Evolutionary conservation across 495 filamentous ascomycete genomes (phyloP).

Genomic region (Bacidia gigantensis): DNA sequence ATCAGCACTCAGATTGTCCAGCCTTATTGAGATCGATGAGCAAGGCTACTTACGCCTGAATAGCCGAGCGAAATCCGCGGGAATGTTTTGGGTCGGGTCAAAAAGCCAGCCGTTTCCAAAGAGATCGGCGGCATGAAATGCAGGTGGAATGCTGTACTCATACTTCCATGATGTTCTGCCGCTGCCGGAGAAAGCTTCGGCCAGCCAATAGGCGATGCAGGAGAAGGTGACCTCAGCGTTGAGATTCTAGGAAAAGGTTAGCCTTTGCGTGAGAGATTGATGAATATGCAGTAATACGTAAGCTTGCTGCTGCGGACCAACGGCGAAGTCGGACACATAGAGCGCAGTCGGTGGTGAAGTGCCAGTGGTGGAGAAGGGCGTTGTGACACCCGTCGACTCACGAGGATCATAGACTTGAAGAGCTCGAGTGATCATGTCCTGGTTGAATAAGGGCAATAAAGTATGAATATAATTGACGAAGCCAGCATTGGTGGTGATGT

Average conservation of each 20-base stretch:
- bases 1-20: slow-evolving; percentile 26
- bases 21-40: slow-evolving; percentile 18
- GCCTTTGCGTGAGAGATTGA: slow-evolving; percentile 46
- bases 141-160: no score
- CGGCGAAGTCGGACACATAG: slow-evolving; percentile 33
- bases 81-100: no score
- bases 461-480: slow-evolving; percentile 30
- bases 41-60: no score
- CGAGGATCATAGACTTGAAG: slow-evolving; percentile 30
- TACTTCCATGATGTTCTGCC: no score
- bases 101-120: no score
- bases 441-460: slow-evolving; percentile 36
- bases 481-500: slow-evolving; percentile 29
- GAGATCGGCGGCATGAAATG: no score
- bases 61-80: no score
- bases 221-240: no score
- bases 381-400: slow-evolving; percentile 14
- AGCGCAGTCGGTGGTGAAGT: slow-evolving; percentile 31
- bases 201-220: no score
- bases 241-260: slow-evolving; percentile 48
- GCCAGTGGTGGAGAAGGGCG: slow-evolving; percentile 27
- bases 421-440: slow-evolving; percentile 27
- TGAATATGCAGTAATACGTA: no score
- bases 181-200: no score
- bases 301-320: slow-evolving; percentile 33